Percentiles rank a stretch among this genome's conserved stretches.
Conservation (phyloP, 2,329 filamentous ascomycete species). For the Parafenestella ontariensis region DNA sequence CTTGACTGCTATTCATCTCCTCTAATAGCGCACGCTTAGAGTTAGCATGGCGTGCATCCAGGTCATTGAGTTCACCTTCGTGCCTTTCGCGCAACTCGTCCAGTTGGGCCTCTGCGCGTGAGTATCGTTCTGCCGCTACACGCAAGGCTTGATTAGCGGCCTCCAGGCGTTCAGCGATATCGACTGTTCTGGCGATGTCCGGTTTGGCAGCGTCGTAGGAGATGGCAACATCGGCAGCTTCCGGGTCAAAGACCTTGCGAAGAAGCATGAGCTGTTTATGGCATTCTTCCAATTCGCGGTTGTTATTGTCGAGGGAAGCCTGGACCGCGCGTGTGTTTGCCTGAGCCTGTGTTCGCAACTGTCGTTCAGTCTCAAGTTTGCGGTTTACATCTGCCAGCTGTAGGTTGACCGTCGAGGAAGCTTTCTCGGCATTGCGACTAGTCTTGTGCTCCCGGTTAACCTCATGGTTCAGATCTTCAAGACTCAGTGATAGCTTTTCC, state of each 20-base stretch:
- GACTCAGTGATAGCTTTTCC: constrained; percentile 84
- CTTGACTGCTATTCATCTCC: constrained; percentile 86
- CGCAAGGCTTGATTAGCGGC: constrained; percentile 87
- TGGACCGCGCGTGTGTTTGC: constrained; percentile 84
- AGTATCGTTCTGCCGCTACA: constrained; percentile 79
- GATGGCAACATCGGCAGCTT: constrained; percentile 69
- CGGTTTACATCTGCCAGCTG: constrained; percentile 90
- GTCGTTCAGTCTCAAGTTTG: constrained; percentile 87
- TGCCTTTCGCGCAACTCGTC: constrained; percentile 77
- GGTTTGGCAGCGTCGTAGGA: constrained; percentile 73
- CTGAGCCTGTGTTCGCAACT: constrained; percentile 84
- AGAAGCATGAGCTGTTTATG: constrained; percentile 80
- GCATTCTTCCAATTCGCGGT: constrained; percentile 81
- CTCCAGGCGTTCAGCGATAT: constrained; percentile 85
- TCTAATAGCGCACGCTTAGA: constrained; percentile 79
- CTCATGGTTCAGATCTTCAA: constrained; percentile 94
- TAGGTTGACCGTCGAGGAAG: constrained; percentile 77
- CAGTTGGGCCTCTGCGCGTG: constrained; percentile 83
- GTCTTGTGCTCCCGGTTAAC: constrained; percentile 88
- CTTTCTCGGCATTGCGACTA: constrained; percentile 88
- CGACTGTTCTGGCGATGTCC: constrained; percentile 70
- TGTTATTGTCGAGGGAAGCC: constrained; percentile 76
- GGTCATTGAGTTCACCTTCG: constrained; percentile 72
- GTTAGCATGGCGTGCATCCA: constrained; percentile 66
- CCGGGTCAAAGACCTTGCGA: constrained; percentile 86